Conservation (phyloP, 2,329 filamentous ascomycete species). For the Boeremia lycopersici region DNA sequence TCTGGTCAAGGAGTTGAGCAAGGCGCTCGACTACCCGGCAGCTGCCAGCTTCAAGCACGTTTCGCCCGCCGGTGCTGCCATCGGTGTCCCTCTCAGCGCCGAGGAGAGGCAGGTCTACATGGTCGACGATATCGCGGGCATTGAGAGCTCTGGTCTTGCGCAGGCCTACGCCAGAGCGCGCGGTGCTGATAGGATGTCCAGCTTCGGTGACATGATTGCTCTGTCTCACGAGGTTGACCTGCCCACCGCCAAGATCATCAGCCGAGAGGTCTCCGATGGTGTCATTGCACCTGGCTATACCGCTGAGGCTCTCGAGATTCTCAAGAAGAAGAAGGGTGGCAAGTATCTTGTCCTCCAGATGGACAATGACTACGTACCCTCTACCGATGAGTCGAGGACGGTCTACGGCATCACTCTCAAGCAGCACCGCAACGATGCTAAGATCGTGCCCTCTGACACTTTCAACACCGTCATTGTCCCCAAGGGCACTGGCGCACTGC, state of each 20-base stretch:
- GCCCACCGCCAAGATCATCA: conserved; percentile 95
- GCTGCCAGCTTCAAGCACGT: conserved; percentile 98
- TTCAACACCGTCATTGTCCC: conserved; percentile 87
- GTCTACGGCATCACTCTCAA: conserved; percentile 88
- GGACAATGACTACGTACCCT: conserved; percentile 83
- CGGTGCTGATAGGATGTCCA: conserved; percentile 97
- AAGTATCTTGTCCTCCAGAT: conserved; percentile 97
- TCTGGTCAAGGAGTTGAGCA: conserved; percentile 92
- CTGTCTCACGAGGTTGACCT: conserved; percentile 90
- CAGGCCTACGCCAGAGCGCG: conserved; percentile 95
- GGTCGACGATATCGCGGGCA: conserved; percentile 90
- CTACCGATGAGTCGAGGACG: conserved; percentile 75
- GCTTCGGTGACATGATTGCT: conserved; percentile 95
- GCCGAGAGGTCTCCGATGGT: conserved; percentile 95
- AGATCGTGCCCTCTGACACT: conserved; percentile 78
- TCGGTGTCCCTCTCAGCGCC: conserved; percentile 83
- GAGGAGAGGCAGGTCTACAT: conserved; percentile 98
- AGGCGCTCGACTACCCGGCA: conserved; percentile 83
- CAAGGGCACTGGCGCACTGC: conserved; percentile 73
- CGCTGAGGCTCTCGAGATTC: conserved; percentile 82
- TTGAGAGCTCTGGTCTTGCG: conserved; percentile 83
- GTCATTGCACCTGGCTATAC: conserved; percentile 90
- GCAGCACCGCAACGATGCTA: conserved; percentile 91
- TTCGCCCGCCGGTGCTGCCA: conserved; percentile 92
- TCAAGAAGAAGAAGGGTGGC: conserved; percentile 97